Conservation (phyloP, 192 early-diverging fungal species). For the Cladochytrium replicatum region DNA sequence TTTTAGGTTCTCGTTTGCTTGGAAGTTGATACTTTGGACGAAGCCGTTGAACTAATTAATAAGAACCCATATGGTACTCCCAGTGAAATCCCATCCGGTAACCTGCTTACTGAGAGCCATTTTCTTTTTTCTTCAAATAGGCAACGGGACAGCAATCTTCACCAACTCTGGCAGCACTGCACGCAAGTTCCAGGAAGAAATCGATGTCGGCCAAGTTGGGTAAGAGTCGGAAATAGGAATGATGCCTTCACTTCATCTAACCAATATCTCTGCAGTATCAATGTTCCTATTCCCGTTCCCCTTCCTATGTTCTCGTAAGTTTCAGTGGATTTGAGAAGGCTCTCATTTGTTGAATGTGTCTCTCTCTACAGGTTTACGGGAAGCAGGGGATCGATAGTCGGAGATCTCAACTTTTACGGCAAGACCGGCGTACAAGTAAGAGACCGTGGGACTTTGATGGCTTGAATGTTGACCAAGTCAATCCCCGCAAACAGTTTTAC, state of each 20-base stretch:
- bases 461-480: too few species aligned
- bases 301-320: constrained; percentile 82
- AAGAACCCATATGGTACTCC: constrained; percentile 82
- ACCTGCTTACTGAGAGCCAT: too few species aligned
- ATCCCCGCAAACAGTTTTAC: constrained; percentile 62
- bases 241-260: neutral
- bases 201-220: constrained; percentile 90
- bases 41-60: constrained; percentile 86
- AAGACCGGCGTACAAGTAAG: constrained; percentile 34
- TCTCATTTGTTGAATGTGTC: too few species aligned
- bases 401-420: constrained; percentile 89
- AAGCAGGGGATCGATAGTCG: constrained; percentile 76
- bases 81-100: too few species aligned
- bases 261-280: constrained; percentile 38
- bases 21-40: constrained; percentile 73
- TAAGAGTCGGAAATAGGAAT: neutral
- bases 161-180: constrained; percentile 83
- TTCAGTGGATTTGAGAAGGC: too few species aligned
- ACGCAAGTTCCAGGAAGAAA: constrained; percentile 75
- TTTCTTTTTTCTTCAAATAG: too few species aligned
- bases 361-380: constrained; percentile 82
- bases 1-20: constrained; percentile 61
- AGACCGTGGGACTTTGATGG: constrained; percentile 22
- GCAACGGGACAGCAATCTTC: constrained; percentile 62
- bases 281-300: constrained; percentile 92